Evolutionary conservation across 1,139 yeast species (phyloP).

Genomic region (Geotrichum candidum): DNA sequence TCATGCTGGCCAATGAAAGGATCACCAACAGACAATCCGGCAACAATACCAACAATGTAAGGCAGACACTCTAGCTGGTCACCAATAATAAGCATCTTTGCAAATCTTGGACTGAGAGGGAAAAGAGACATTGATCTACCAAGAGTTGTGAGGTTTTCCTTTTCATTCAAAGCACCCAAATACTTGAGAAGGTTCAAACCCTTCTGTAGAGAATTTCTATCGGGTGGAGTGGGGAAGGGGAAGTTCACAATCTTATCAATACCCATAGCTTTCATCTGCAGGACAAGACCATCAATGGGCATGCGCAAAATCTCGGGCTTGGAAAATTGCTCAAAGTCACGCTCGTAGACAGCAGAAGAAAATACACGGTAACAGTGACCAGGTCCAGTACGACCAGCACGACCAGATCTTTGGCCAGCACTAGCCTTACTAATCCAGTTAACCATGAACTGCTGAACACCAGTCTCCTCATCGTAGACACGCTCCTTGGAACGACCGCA

Average conservation of each 20-base stretch:
- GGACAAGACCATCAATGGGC: constrained; percentile 93
- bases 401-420: constrained; percentile 91
- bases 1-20: constrained; percentile 77
- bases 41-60: constrained; percentile 81
- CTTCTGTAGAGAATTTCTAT: constrained; percentile 48
- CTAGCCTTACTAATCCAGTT: constrained; percentile 95
- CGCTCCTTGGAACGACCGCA: constrained; percentile 92
- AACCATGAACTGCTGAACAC: constrained; percentile 87
- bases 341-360: constrained; percentile 93
- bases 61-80: constrained; percentile 83
- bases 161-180: constrained; percentile 70
- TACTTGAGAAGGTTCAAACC: constrained; percentile 66
- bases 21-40: constrained; percentile 91
- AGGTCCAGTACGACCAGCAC: constrained; percentile 99
- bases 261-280: constrained; percentile 96
- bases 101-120: constrained; percentile 90
- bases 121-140: constrained; percentile 85
- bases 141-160: constrained; percentile 55
- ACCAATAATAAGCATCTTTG: constrained; percentile 83
- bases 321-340: constrained; percentile 74
- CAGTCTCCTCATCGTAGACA: constrained; percentile 72
- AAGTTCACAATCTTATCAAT: constrained; percentile 83
- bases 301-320: constrained; percentile 86
- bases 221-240: constrained; percentile 97
- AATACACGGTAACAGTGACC: constrained; percentile 92